phyloP scores from a whole-genome alignment of 2,329 filamentous ascomycete genomes.

The Parascedosporium putredinis region DNA sequence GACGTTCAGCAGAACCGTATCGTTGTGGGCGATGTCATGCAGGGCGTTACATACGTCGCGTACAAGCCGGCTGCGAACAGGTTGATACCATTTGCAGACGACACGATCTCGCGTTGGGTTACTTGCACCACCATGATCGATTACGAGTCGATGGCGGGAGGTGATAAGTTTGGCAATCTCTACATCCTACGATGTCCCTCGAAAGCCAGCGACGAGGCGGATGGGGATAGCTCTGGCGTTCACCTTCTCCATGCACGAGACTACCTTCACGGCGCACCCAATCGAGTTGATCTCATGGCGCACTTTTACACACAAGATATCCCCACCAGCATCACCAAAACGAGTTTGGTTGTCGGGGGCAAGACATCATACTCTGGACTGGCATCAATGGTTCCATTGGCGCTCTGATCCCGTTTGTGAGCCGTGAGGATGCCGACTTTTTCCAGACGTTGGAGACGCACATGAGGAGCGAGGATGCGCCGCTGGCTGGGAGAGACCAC shows the following conservation, averaged over 20 bases:
- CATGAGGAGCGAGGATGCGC: constrained; percentile 75
- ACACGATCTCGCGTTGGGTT: constrained; percentile 81
- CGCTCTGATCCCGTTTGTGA: constrained; percentile 82
- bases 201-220: constrained; percentile 78
- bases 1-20: constrained; percentile 88
- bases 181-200: constrained; percentile 83
- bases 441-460: constrained; percentile 91
- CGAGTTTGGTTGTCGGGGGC: constrained; percentile 83
- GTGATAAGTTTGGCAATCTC: constrained; percentile 95
- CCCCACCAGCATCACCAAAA: constrained; percentile 81
- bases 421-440: constrained; percentile 91
- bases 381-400: constrained; percentile 92
- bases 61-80: constrained; percentile 90
- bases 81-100: constrained; percentile 87
- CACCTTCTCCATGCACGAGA: constrained; percentile 84
- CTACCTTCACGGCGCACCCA: constrained; percentile 82
- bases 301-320: constrained; percentile 92
- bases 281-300: constrained; percentile 72
- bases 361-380: constrained; percentile 86
- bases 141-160: constrained; percentile 89
- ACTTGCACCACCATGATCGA: constrained; percentile 90
- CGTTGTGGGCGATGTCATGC: constrained; percentile 82
- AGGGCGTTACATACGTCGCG: constrained; percentile 83
- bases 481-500: constrained; percentile 85
- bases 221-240: constrained; percentile 81